These are phyloP conservation scores for Penicillium tannophilum DNA, from an alignment of 495 filamentous ascomycete species.

Conservation along the genomic window DNA sequence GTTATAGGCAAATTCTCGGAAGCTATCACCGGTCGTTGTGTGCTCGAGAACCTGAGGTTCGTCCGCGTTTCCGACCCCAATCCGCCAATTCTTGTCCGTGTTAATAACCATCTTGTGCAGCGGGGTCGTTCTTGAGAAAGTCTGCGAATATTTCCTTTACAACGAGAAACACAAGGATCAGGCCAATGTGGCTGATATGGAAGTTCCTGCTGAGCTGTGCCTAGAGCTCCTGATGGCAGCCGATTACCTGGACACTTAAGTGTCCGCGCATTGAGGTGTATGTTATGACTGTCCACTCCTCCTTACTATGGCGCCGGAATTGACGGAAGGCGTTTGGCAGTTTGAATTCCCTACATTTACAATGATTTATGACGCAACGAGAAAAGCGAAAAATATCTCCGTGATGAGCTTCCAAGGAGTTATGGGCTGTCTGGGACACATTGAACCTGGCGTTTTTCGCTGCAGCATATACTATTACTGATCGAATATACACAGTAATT, in stretches of 20 bases:
- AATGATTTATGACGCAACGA: slow-evolving; percentile 26
- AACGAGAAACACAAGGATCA: slow-evolving; percentile 77
- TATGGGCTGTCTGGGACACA: slow-evolving; percentile 4
- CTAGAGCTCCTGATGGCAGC: slow-evolving; percentile 82
- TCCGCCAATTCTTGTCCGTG: not conserved
- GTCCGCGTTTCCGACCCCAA: slow-evolving; percentile 20
- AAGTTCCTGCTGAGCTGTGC: slow-evolving; percentile 73
- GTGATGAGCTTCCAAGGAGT: slow-evolving; percentile 14
- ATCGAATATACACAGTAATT: not conserved
- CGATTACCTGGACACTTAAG: slow-evolving; percentile 63
- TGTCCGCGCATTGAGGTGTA: not conserved
- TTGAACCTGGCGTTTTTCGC: not conserved
- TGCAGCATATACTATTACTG: not conserved
- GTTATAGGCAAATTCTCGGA: slow-evolving; percentile 69
- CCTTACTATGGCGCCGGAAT: not conserved
- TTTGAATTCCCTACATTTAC: not conserved
- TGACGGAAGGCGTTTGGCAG: not conserved
- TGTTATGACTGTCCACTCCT: not conserved
- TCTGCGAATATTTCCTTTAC: slow-evolving; percentile 90
- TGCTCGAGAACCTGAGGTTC: slow-evolving; percentile 73
- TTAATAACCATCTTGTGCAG: slow-evolving; percentile 43
- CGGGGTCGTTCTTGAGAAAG: slow-evolving; percentile 81
- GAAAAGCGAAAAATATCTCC: not conserved
- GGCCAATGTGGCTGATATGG: slow-evolving; percentile 87
- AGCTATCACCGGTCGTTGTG: slow-evolving; percentile 63